Conservation (phyloP, 169 alveolate species). For the Plasmodium gonderi region DNA sequence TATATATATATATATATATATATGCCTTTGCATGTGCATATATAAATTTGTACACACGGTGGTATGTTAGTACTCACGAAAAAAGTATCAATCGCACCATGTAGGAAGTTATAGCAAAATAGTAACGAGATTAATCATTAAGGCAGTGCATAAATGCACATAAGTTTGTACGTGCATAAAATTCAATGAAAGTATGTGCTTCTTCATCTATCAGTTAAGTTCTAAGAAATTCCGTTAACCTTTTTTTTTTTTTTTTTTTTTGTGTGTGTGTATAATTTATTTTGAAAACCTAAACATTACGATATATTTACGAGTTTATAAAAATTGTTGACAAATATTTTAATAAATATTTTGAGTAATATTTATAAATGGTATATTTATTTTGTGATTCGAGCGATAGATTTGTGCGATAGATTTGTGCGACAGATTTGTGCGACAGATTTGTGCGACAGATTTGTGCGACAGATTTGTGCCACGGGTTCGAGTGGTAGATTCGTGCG, state of each 20-base stretch:
- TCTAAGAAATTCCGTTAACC: neutral
- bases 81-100: neutral
- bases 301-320: neutral
- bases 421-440: conserved; percentile 10
- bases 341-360: neutral
- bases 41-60: neutral
- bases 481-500: neutral
- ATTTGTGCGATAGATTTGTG: neutral
- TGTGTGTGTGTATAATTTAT: too few relatives aligned
- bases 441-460: neutral
- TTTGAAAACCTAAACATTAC: too few relatives aligned
- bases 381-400: neutral
- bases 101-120: too few relatives aligned
- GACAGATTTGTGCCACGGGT: neutral
- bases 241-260: neutral
- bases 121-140: too few relatives aligned
- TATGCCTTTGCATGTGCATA: too few relatives aligned
- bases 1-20: neutral
- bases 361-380: neutral
- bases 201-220: neutral
- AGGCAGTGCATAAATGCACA: neutral
- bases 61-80: neutral
- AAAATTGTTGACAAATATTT: neutral
- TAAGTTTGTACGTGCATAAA: neutral
- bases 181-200: neutral